Percentiles rank a stretch among this genome's conserved stretches.
Conservation (phyloP, 2,329 filamentous ascomycete species). For the Claviceps quebecensis region DNA sequence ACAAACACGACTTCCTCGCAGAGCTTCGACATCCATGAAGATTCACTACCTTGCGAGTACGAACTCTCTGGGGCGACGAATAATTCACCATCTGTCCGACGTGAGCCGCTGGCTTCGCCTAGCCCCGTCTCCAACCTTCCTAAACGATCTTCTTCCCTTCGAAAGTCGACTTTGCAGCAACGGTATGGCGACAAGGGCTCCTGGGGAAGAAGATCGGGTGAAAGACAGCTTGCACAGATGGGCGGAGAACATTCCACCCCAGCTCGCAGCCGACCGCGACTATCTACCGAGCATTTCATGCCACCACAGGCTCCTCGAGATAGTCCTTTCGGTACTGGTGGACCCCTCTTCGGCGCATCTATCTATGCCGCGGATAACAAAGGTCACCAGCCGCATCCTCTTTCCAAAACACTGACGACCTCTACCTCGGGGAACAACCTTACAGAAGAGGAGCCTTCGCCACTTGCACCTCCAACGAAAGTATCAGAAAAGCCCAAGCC, state of each 20-base stretch:
- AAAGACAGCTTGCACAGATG: slow-evolving; percentile 38
- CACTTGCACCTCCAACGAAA: slow-evolving; percentile 17
- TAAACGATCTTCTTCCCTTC: slow-evolving; percentile 60
- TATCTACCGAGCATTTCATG: slow-evolving; percentile 67
- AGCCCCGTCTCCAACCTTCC: slow-evolving; percentile 41
- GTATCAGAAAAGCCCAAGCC: slow-evolving; percentile 14
- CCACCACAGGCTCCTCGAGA: slow-evolving; percentile 48
- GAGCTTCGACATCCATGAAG: slow-evolving; percentile 39
- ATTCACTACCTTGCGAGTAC: slow-evolving; percentile 33
- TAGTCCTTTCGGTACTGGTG: slow-evolving; percentile 45
- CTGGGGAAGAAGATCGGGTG: slow-evolving; percentile 45
- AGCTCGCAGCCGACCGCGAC: slow-evolving; percentile 51
- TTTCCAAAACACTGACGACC: slow-evolving; percentile 75
- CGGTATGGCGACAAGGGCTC: slow-evolving; percentile 56
- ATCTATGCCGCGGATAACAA: slow-evolving; percentile 33
- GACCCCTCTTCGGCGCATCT: slow-evolving; percentile 37
- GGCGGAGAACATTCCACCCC: slow-evolving; percentile 41
- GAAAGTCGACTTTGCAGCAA: slow-evolving; percentile 80
- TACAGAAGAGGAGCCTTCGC: slow-evolving; percentile 53
- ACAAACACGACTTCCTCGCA: slow-evolving; percentile 27
- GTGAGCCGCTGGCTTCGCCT: slow-evolving; percentile 29
- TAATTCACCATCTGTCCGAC: slow-evolving; percentile 4
- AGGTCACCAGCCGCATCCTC: slow-evolving; percentile 54
- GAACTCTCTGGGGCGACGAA: slow-evolving; percentile 29
- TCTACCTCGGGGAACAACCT: slow-evolving; percentile 74